A percentile compares a stretch with the other conserved stretches of the same genome.
These are phyloP conservation scores for Neonectria magnoliae DNA, from an alignment of 2,329 filamentous ascomycete species.

Conservation along the genomic window DNA sequence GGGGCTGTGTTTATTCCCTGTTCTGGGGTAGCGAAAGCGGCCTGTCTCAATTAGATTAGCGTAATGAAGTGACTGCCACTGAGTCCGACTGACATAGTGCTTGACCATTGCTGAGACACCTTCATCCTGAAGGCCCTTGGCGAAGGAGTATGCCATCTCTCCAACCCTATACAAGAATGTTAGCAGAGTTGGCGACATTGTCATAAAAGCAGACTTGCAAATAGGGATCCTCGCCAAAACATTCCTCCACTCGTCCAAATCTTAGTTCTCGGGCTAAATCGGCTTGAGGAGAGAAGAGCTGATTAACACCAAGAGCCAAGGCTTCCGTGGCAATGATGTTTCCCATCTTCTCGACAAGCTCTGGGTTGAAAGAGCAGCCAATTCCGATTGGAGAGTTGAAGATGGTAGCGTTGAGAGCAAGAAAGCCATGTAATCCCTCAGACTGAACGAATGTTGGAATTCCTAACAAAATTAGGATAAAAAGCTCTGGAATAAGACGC, in stretches of 20 bases:
- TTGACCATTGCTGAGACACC: slow-evolving; percentile 79
- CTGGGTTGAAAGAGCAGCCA: slow-evolving; percentile 76
- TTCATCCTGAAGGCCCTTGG: slow-evolving; percentile 68
- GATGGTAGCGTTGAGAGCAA: slow-evolving; percentile 78
- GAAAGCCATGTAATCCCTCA: slow-evolving; percentile 78
- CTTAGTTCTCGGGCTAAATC: slow-evolving; percentile 77
- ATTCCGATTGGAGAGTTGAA: slow-evolving; percentile 82
- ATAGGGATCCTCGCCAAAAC: slow-evolving; percentile 74
- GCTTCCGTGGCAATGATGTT: slow-evolving; percentile 72
- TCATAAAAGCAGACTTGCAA: slow-evolving; percentile 51
- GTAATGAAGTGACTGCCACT: background rate
- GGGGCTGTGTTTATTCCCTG: slow-evolving; percentile 76
- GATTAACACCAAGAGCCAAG: slow-evolving; percentile 74
- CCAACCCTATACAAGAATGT: slow-evolving; percentile 56
- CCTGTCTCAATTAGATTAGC: slow-evolving; percentile 41
- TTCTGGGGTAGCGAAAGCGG: slow-evolving; percentile 74
- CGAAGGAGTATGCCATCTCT: slow-evolving; percentile 70
- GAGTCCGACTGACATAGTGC: slow-evolving; percentile 65
- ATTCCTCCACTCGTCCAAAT: slow-evolving; percentile 79
- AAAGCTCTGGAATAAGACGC: slow-evolving; percentile 43
- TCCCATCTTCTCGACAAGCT: slow-evolving; percentile 73
- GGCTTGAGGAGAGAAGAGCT: slow-evolving; percentile 76
- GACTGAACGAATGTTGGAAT: slow-evolving; percentile 80
- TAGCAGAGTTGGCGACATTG: background rate
- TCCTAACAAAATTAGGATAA: slow-evolving; percentile 49